Evolutionary conservation across 2,329 filamentous ascomycete genomes (phyloP), one percentile per base, ranked within the genome.

Genomic region (Penicillium fuscoglaucum): DNA sequence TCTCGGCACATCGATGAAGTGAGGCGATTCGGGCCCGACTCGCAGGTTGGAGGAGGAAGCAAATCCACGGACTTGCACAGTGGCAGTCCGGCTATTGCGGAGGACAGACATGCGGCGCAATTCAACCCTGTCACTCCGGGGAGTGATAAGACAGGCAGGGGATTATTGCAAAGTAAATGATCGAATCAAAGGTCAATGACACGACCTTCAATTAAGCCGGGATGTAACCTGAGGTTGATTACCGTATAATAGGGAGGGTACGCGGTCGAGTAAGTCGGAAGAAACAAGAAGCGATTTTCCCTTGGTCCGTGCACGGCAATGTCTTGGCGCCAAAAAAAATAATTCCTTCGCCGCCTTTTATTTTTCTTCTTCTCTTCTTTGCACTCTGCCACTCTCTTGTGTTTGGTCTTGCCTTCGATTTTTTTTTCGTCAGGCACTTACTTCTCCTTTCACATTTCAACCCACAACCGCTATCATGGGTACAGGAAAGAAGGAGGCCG

Each of bases 401-500:
- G 59, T 68, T 61, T 68, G 64, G 65, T 66, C 60, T 64, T 58
- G 55, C 63, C 60, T 71, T 66, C 57, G 66, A 70, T 62, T 66
- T 64, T 66, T 66, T 66, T 61, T 72, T 61, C 48, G 53, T 44
- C 62, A 60, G 65, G 55, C 59, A 54, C 66, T 62, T 62, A 67
- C 61, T 44, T 53, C 62, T 61, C 61, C 58, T 54, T 59, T 57
- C 43, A 45, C 33, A 59, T 51, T 61, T 55, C 57, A 60, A 46
- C 56, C 49, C 59, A 61, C 58, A 66, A 49, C 46, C 64, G 56
- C 66, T 73, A 80, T 60, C 43, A 96, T 96, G 92, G 92, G 92
- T 78, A 89, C 87, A 70, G 88, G 86, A 70, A 98, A 98, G 84
- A 97, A 97, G 79, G 93, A 98, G 79, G 87, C 87, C 64, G 84